These are phyloP conservation scores for Geranium incanum DNA, from an alignment of 441 rosid species.

Conservation along the genomic window DNA sequence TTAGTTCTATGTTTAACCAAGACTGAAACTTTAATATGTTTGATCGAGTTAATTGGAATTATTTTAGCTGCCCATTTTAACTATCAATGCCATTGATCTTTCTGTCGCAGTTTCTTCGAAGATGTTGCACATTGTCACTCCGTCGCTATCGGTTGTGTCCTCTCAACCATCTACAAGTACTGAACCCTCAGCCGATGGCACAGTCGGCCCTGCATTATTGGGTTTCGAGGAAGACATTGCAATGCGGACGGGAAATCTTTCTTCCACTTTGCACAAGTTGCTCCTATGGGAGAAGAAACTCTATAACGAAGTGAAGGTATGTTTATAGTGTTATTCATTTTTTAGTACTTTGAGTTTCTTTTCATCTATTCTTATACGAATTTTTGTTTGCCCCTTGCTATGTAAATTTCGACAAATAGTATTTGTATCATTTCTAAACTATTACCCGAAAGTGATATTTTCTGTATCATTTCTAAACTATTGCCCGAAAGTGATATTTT, in stretches of 20 bases:
- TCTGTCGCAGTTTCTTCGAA: constrained; percentile 43
- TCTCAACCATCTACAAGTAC: constrained; percentile 35
- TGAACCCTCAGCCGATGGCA: constrained; percentile 40
- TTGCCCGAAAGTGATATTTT: too few relatives aligned
- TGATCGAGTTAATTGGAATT: constrained; percentile 1
- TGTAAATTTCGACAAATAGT: too few relatives aligned
- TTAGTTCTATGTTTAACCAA: background rate
- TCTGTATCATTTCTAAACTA: too few relatives aligned
- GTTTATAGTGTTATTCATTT: constrained; percentile 1
- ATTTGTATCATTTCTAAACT: too few relatives aligned
- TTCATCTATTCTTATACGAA: too few relatives aligned
- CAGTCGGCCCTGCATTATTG: constrained; percentile 33
- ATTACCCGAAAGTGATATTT: too few relatives aligned
- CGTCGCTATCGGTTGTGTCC: constrained; percentile 42
- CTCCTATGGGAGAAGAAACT: constrained; percentile 96
- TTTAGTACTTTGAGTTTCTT: too few relatives aligned
- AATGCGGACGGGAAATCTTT: constrained; percentile 59
- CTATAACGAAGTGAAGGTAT: constrained; percentile 81
- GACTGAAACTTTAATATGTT: background rate
- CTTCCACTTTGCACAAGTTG: constrained; percentile 78
- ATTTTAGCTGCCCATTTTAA: constrained; percentile 8
- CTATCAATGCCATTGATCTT: constrained; percentile 16
- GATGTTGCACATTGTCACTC: constrained; percentile 54
- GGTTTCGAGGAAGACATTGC: constrained; percentile 67
- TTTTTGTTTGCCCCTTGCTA: too few relatives aligned